Conservation (phyloP, 176 grass and related monocot genomes). For the Raddia guianensis region DNA sequence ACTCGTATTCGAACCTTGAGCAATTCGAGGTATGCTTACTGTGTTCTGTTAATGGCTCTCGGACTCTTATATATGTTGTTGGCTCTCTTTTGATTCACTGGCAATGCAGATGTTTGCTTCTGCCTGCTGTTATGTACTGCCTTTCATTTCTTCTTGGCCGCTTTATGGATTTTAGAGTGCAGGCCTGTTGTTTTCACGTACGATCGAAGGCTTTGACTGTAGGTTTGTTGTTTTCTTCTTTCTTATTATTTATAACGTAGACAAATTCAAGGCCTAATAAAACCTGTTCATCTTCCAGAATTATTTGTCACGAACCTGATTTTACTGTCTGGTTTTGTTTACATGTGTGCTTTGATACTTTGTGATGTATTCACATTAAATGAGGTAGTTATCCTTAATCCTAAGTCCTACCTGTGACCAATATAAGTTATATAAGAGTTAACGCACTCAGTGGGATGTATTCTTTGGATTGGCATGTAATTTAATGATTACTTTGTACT, state of each 20-base stretch:
- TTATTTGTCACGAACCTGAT: background rate
- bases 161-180: background rate
- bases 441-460: conserved; percentile 13
- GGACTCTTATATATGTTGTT: background rate
- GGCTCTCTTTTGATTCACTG: conserved; percentile 24
- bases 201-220: background rate
- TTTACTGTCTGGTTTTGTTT: conserved; percentile 22
- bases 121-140: background rate
- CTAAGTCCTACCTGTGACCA: conserved; percentile 17
- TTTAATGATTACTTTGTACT: conserved; percentile 18
- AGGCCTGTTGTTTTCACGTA: conserved; percentile 2
- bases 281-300: background rate
- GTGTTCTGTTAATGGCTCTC: background rate
- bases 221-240: background rate
- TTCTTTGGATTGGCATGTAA: conserved; percentile 6
- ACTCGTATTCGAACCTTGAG: conserved; percentile 54
- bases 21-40: conserved; percentile 64
- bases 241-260: background rate
- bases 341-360: conserved; percentile 30
- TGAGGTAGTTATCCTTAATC: conserved; percentile 18
- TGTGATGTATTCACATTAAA: conserved; percentile 12
- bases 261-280: background rate
- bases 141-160: background rate
- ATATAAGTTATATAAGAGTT: conserved; percentile 33
- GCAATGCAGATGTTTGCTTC: background rate